Evolutionary conservation across 2,329 filamentous ascomycete species (phyloP).

Genomic region (Penicillium sclerotiorum): DNA sequence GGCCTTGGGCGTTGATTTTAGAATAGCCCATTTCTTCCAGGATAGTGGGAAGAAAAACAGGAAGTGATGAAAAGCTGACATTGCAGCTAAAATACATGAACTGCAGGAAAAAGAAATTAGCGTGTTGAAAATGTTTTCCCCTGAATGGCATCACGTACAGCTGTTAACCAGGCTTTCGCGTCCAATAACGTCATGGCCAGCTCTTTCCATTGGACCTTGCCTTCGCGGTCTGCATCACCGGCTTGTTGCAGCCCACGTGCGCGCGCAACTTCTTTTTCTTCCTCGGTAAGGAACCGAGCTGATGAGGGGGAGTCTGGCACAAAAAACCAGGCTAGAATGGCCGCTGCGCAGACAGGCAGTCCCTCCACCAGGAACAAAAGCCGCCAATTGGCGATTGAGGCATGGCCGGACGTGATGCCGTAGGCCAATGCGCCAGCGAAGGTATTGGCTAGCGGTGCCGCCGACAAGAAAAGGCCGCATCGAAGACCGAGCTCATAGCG

Average conservation of each 20-base stretch:
- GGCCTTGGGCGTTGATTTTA: conserved; percentile 67
- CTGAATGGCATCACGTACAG: conserved; percentile 34
- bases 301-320: conserved; percentile 57
- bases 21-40: conserved; percentile 69
- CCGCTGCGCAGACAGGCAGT: conserved; percentile 59
- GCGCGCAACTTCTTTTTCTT: conserved; percentile 62
- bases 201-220: conserved; percentile 51
- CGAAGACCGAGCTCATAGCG: conserved; percentile 59
- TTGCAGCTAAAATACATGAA: conserved; percentile 64
- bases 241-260: conserved; percentile 57
- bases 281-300: conserved; percentile 58
- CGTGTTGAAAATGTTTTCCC: too few relatives aligned
- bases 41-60: conserved; percentile 67
- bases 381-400: conserved; percentile 64
- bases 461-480: conserved; percentile 57
- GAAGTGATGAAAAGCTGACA: conserved; percentile 66
- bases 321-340: conserved; percentile 58
- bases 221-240: conserved; percentile 48
- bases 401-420: conserved; percentile 63
- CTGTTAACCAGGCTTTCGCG: conserved; percentile 52
- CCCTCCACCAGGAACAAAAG: conserved; percentile 68
- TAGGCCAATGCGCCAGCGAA: conserved; percentile 73
- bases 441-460: conserved; percentile 72
- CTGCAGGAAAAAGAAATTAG: too few relatives aligned
- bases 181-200: conserved; percentile 50